Evolutionary conservation across 2,329 filamentous ascomycete species (phyloP).

Genomic region (Colletotrichum filicis): DNA sequence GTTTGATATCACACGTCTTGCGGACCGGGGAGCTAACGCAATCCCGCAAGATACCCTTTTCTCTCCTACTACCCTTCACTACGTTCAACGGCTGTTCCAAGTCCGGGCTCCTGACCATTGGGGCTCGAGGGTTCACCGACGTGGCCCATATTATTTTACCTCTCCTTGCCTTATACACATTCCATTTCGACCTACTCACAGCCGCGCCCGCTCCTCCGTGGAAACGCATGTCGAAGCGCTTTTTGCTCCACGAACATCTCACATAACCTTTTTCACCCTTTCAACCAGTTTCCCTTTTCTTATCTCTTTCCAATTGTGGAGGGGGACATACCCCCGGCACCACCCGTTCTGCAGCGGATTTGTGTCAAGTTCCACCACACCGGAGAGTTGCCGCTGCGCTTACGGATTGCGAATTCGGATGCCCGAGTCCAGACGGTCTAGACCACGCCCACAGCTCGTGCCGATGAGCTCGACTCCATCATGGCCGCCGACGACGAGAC

Average conservation of each 20-base stretch:
- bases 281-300: background rate
- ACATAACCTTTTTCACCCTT: background rate
- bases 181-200: conserved; percentile 9
- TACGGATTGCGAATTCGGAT: background rate
- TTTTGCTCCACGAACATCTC: conserved; percentile 24
- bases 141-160: background rate
- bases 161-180: conserved; percentile 8
- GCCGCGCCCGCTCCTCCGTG: conserved; percentile 2
- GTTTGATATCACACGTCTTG: conserved; percentile 16
- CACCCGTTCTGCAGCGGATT: background rate
- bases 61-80: background rate
- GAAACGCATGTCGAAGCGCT: conserved; percentile 33
- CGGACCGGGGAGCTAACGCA: background rate
- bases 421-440: conserved; percentile 1
- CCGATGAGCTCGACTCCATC: conserved; percentile 6
- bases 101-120: background rate
- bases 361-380: background rate
- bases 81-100: background rate
- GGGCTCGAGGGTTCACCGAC: background rate
- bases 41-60: background rate
- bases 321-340: conserved; percentile 1
- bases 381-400: background rate
- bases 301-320: background rate
- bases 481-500: background rate
- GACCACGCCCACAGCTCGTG: background rate